phyloP scores from a whole-genome alignment of 1,284 basidiomycete genomes.

The Marasmius tenuissimus region DNA sequence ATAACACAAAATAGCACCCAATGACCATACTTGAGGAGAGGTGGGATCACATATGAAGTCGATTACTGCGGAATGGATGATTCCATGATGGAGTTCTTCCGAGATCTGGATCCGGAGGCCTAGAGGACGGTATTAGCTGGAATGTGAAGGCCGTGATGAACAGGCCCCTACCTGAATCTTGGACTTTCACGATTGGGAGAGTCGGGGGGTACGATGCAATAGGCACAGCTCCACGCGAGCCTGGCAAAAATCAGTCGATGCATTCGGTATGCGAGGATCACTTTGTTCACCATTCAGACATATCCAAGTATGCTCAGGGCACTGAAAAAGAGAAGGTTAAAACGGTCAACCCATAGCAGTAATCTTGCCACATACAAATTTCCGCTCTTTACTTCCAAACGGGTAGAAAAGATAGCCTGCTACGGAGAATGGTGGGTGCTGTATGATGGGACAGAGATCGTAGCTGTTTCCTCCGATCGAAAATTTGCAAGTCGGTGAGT shows the following conservation, averaged over 20 bases:
- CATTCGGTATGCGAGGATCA: not conserved
- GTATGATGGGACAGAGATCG: not conserved
- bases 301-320: slow-evolving; percentile 1
- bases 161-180: not conserved
- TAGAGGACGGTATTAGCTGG: not conserved
- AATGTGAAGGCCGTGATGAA: not conserved
- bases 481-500: not conserved
- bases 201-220: not conserved
- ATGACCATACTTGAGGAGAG: not conserved
- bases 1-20: not conserved
- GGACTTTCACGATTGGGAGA: not conserved
- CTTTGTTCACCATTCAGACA: not conserved
- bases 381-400: not conserved
- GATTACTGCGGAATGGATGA: not conserved
- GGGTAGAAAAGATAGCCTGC: not conserved
- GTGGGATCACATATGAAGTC: not conserved
- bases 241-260: no score
- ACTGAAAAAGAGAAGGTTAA: not conserved
- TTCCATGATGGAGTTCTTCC: not conserved
- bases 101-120: not conserved
- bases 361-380: not conserved
- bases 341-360: not conserved
- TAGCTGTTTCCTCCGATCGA: not conserved
- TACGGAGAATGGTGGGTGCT: not conserved
- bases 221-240: no score